Evolutionary conservation across 805 yeast species (phyloP), one percentile per base, ranked within the genome.

Genomic region (Lipomyces anomalus): DNA sequence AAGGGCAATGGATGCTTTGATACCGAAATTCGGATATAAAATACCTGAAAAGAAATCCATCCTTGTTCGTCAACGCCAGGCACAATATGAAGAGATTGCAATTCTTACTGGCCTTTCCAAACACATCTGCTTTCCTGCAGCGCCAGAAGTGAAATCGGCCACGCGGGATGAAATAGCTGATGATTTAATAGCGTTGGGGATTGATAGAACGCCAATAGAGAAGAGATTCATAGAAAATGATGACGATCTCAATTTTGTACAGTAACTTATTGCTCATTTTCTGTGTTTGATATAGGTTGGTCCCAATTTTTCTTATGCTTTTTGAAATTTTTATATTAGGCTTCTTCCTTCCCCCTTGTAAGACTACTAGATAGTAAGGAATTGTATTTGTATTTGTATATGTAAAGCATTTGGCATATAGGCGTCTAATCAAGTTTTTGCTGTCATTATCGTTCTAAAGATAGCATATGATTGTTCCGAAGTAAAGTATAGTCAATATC

Each of bases 41-140:
- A 60, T 73, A 38, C 69, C 76, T 44, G 58, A 66, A 53, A 52
- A 65, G 57, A 57, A 67, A 59, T 55, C 73, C 57, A 73, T 70
- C 36, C 71, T 82, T 47, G 79, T 83, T n/a, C 72, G 74, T 41
- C 82, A 83, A 48, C 69, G 94, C 46, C 79, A 79, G 67, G 74
- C 80, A 38, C 65, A 75, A 26, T 80, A 80, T 59, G 73, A 75
- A 50, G 88, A 89, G 63, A 65, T 89, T 37, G 81, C 92, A 36
- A 70, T 76, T 22, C 67, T 89, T 50, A 73, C 77, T 42, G 92
- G 92, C 2, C 64, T 89, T 40, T 67, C 78, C 30, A 71, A 74
- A 55, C 79, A 76, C 59, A 78, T 77, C 57, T 87, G 92, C 3
- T 79, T 88, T 59, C 96, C 97, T 1, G 79, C 82, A 22, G 88